Base-by-base conservation (phyloP, 352 stramenopile species). In the Globisporangium cederbergense region DNA sequence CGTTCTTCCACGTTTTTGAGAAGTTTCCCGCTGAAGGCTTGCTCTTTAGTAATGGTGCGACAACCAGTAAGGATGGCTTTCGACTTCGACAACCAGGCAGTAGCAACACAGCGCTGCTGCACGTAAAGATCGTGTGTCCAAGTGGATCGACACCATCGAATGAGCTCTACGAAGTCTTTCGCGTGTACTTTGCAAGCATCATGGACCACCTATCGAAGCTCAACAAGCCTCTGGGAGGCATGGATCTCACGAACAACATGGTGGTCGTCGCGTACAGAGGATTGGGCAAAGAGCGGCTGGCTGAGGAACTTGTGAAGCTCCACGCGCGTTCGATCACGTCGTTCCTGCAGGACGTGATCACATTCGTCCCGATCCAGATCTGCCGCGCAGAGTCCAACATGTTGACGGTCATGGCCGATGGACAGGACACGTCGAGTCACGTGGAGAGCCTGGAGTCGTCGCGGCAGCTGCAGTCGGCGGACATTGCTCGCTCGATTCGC, bases 301-400 rank as follows among this genome's bases (percentile, higher is more conserved):
- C 65, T 0, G 25, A 18, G 2, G 70, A 76, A 46, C 6, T 62
- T 8, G 34, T 16, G 8, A 68, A 58, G 32, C 66, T 79, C 45
- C 1, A 32, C 13, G 25, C 42, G 4, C 74, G 59, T n/a, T 43
- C 70, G 1, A 45, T 80, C 6, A 55, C 47, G 32, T 50, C 52
- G 0, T 70, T 90, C 18, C 65, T 90, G 6, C 70, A 73, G 13
- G 70, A 62, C 9, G 54, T 91, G 0, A 62, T 90, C 18, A 90
- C 82, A 0, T 90, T 91, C 64, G 69, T 93, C 20, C 84, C 84
- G 1, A 58, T 93, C 30, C 81, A 90, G 58, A 89, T 93, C 40
- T 93, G 84, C 53, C 78, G 84, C 13, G 82, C 84, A 1, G 72
- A 90, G 51, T 66, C 51, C 32, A 91, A 93, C 57, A 73, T 76